Evolutionary conservation across 2,329 filamentous ascomycete genomes (phyloP).

Genomic region (Aquanectria penicillioides): DNA sequence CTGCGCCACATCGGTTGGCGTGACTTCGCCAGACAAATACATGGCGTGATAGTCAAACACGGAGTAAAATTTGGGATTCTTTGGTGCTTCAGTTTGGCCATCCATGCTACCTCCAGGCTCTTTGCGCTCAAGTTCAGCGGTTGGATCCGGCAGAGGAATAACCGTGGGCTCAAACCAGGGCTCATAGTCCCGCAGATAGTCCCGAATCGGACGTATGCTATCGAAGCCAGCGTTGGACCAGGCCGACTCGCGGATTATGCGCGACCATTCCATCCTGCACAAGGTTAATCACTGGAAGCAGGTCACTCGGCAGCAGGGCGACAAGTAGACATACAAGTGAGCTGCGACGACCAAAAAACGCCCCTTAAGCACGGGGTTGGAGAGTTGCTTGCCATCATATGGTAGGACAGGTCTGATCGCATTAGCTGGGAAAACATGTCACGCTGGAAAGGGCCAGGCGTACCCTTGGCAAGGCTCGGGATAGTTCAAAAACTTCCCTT

Average conservation of each 20-base stretch:
- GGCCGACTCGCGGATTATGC: constrained; percentile 34
- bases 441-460: not conserved
- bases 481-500: constrained; percentile 14
- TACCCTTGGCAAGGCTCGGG: constrained; percentile 16
- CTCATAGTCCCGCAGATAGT: constrained; percentile 61
- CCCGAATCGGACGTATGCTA: constrained; percentile 62
- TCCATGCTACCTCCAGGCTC: not conserved
- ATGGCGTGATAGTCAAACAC: constrained; percentile 56
- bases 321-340: too few relatives aligned
- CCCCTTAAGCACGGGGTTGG: constrained; percentile 14
- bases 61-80: constrained; percentile 43
- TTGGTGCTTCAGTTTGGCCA: constrained; percentile 49
- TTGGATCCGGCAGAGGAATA: constrained; percentile 50
- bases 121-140: constrained; percentile 13
- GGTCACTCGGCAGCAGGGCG: too few relatives aligned
- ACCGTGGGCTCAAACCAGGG: constrained; percentile 59
- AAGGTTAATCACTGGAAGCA: not conserved
- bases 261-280: constrained; percentile 38
- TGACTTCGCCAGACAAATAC: constrained; percentile 57
- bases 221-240: constrained; percentile 74
- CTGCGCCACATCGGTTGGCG: constrained; percentile 56
- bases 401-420: not conserved
- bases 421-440: not conserved
- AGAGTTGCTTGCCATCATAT: constrained; percentile 10
- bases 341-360: constrained; percentile 12